Evolutionary conservation across 1,284 basidiomycete genomes (phyloP), one percentile per base, ranked within the genome.

Genomic region (Ustilago tritici): DNA sequence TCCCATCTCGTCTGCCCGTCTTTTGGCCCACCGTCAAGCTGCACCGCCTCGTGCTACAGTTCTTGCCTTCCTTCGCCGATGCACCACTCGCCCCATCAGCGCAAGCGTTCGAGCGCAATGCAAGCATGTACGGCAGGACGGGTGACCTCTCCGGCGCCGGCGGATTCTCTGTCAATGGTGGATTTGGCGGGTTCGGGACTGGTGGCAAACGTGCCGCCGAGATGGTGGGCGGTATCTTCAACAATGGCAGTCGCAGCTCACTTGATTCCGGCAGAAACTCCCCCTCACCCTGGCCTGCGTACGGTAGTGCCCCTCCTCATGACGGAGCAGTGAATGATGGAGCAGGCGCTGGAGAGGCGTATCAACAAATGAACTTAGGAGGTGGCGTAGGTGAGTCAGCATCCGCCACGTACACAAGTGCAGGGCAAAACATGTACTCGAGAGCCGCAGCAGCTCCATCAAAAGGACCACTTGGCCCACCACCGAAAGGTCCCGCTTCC

Each of bases 21-120:
- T 85, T 85, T 46, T 82, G 82, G 80, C 81, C 81, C 14, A 85
- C 84, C 15, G 72, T 81, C 43, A 71, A 73, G 43, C 54, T 80
- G 34, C 81, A 78, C 23, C 66, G 67, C 9, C 40, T 72, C 47
- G 47, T 73, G 28, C 17, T 77, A 38, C 59, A 49, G 34, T 43
- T 62, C 12, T 38, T 77, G n/a, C 75, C 70, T 10, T 49, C 55
- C 23, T 43, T 70, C 7, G 64, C 66, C 2, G 63, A 70, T 17
- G 67, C 63, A 23, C 65, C 70, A 9, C 57, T 62, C 3, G 60
- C 61, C 9, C 65, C 70, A 4, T 64, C 64, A 1, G 50, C 61
- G 0, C 61, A 68, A 15, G 70, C 77, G 1, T 79, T 66, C 46
- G 77, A 75, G 65, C 72, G 72, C 1, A 67, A 65, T n/a, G 56